phyloP scores from a whole-genome alignment of 1,284 basidiomycete species.

The Papiliotrema laurentii region DNA sequence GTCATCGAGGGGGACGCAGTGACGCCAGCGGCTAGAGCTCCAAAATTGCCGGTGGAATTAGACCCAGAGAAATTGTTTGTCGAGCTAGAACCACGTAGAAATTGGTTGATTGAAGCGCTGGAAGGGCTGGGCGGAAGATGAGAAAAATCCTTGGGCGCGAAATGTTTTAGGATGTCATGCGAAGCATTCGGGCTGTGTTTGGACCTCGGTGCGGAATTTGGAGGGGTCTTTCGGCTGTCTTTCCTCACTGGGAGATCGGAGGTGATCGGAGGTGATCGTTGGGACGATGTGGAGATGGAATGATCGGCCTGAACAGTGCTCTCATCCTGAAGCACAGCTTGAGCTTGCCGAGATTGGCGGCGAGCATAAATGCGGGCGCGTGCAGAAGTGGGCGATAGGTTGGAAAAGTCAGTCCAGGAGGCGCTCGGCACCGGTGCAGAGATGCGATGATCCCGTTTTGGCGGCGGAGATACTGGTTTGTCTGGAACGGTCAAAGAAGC shows the following conservation, averaged over 20 bases:
- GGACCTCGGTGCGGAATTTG: slow-evolving; percentile 9
- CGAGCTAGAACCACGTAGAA: slow-evolving; percentile 59
- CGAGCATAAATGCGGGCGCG: slow-evolving; percentile 39
- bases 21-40: slow-evolving; percentile 5
- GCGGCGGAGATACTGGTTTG: slow-evolving; percentile 4
- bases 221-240: slow-evolving; percentile 34
- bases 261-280: slow-evolving; percentile 27
- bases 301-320: background rate
- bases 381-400: slow-evolving; percentile 32
- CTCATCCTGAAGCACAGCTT: background rate
- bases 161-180: slow-evolving; percentile 50
- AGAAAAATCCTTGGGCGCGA: slow-evolving; percentile 64
- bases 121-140: slow-evolving; percentile 83
- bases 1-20: slow-evolving; percentile 1
- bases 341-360: slow-evolving; percentile 18
- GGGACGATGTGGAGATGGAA: slow-evolving; percentile 6
- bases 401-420: background rate
- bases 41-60: slow-evolving; percentile 34
- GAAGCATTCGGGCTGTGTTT: slow-evolving; percentile 21
- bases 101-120: slow-evolving; percentile 73
- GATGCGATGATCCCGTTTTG: slow-evolving; percentile 10
- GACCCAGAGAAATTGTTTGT: slow-evolving; percentile 44
- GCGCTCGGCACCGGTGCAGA: slow-evolving; percentile 12
- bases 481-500: slow-evolving; percentile 31
- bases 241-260: slow-evolving; percentile 21